Percentiles rank a stretch among this genome's conserved stretches.
phyloP scores from a whole-genome alignment of 2,329 filamentous ascomycete species.

The Geosmithia morbida region DNA sequence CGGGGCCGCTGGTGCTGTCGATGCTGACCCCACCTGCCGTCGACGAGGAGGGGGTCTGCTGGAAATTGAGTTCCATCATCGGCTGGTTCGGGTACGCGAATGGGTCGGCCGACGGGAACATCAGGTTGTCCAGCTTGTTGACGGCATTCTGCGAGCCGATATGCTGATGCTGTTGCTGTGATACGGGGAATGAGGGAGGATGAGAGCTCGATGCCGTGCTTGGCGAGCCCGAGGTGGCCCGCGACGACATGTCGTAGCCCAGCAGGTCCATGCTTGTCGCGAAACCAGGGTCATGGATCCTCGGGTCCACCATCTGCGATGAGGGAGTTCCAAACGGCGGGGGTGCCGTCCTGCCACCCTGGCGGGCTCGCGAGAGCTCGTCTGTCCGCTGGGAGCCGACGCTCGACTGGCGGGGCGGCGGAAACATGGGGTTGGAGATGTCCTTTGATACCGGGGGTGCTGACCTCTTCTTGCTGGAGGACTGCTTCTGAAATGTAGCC shows the following conservation, averaged over 20 bases:
- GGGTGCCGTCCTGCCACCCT: conserved; percentile 7
- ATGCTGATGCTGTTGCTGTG: conserved; percentile 19
- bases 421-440: conserved; percentile 6
- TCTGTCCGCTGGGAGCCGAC: conserved; percentile 17
- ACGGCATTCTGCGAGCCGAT: conserved; percentile 28
- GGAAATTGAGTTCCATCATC: conserved; percentile 43
- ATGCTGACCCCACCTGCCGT: conserved; percentile 12
- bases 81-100: conserved; percentile 70
- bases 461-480: conserved; percentile 39
- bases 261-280: conserved; percentile 27
- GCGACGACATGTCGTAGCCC: conserved; percentile 27
- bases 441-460: conserved; percentile 24
- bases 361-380: conserved; percentile 17
- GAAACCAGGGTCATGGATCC: conserved; percentile 21
- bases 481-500: conserved; percentile 17
- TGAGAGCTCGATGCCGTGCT: conserved; percentile 26
- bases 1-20: conserved; percentile 4
- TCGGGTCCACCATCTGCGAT: conserved; percentile 10
- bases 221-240: conserved; percentile 26
- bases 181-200: conserved; percentile 14
- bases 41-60: conserved; percentile 14
- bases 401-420: conserved; percentile 5
- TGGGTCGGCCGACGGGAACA: conserved; percentile 68
- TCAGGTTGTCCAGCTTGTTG: conserved; percentile 60
- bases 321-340: conserved; percentile 9